Base-by-base conservation (phyloP, 176 grass and related monocot species). In the Musa troglodytarum region DNA sequence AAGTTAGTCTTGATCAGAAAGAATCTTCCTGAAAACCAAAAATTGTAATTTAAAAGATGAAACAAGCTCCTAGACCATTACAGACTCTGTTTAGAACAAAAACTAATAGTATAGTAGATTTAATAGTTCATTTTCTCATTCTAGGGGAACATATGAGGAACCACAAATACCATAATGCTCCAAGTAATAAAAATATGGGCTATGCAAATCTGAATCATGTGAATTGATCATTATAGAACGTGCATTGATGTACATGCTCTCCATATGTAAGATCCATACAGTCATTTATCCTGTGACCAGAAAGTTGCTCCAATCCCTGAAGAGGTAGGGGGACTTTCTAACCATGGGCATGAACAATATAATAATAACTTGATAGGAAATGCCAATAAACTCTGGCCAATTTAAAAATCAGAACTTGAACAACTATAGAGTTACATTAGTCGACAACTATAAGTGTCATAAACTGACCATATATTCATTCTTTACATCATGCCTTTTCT, bases 21-120 rank as follows among this genome's bases (percentile, higher is more conserved):
- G 3, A 61, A 61, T 61, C 57, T 61, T 61, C n/a, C 16, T 8
- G 13, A 57, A 57, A 16, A 16, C 55, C 17, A 16, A 21, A 61
- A 84, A 59, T 52, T 15, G 67, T 52, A 71, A 82, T 19, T 59
- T 58, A 56, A 28, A 68, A 79, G 15, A 79, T n/a, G 26, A 43
- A 6, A 53, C 24, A 55, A 84, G 66, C 73, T 52, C 34, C 34
- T 43, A 43, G 34, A 43, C 34, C 34, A 43, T 43, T 43, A 43
- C 34, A 43, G 34, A 43, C 34, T 43, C 5, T 43, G 34, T 43
- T 43, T 43, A 43, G 34, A 43, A 43, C 34, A 43, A 43, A 43
- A 43, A 43, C 34, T 43, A 43, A 43, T 43, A 43, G 34, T 43
- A 43, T 43, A 43, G 13, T 17, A 61, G 3, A 61, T 61, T 19